Conservation (phyloP, 768 basidiomycete genomes). For the Suillus spraguei region DNA sequence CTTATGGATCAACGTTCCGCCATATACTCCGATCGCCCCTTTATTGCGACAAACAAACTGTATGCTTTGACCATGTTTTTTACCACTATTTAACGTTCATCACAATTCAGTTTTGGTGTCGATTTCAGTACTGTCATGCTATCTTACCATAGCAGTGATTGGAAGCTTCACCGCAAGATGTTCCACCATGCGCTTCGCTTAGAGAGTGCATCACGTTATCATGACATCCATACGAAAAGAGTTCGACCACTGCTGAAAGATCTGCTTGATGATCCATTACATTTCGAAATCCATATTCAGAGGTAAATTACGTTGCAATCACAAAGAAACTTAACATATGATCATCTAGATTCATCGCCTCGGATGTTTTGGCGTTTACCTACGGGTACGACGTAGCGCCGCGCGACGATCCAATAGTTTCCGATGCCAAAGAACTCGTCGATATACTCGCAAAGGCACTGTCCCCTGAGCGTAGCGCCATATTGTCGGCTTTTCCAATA, state of each 20-base stretch:
- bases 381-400: conserved; percentile 26
- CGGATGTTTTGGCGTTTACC: conserved; percentile 28
- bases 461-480: conserved; percentile 21
- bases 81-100: conserved; percentile 1
- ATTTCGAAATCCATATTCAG: conserved; percentile 29
- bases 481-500: conserved; percentile 26
- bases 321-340: background rate
- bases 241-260: conserved; percentile 23
- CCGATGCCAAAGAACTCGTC: conserved; percentile 19
- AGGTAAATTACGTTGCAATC: conserved; percentile 12
- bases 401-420: conserved; percentile 26
- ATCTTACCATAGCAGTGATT: conserved; percentile 30
- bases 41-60: conserved; percentile 19
- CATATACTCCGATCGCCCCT: conserved; percentile 31
- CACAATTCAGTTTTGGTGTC: conserved; percentile 26
- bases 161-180: conserved; percentile 33
- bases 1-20: conserved; percentile 31
- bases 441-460: conserved; percentile 24
- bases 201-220: conserved; percentile 22
- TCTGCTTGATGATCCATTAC: conserved; percentile 23
- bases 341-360: conserved; percentile 25
- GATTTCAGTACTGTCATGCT: conserved; percentile 30
- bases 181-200: conserved; percentile 30
- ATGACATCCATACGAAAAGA: conserved; percentile 25
- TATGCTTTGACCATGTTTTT: conserved; percentile 9